Evolutionary conservation across 2,329 filamentous ascomycete genomes (phyloP).

Genomic region (Calonectria henricotiae): DNA sequence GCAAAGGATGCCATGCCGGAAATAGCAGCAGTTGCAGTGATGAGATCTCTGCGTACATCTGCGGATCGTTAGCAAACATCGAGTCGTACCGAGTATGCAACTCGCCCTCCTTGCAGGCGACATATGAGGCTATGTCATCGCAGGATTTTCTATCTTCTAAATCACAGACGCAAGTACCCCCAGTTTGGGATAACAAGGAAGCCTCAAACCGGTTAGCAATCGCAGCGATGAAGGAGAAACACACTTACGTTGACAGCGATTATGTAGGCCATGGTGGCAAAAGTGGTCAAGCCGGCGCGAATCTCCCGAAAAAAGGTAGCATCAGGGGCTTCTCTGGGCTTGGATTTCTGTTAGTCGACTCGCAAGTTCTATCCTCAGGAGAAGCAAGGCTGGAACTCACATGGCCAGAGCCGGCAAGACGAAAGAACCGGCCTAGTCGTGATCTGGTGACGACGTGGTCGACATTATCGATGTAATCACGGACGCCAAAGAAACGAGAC

Average conservation of each 20-base stretch:
- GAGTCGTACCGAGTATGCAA: slow-evolving; percentile 2
- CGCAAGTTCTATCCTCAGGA: slow-evolving; percentile 3
- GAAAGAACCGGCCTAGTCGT: slow-evolving; percentile 74
- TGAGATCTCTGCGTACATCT: slow-evolving; percentile 81
- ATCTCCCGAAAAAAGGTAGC: slow-evolving; percentile 84
- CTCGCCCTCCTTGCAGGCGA: slow-evolving; percentile 66
- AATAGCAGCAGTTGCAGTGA: slow-evolving; percentile 88
- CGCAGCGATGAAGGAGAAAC: not conserved
- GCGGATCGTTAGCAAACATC: slow-evolving; percentile 28
- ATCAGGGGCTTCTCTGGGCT: slow-evolving; percentile 79
- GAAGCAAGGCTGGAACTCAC: slow-evolving; percentile 62
- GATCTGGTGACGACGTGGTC: slow-evolving; percentile 61
- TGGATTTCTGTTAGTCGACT: not conserved
- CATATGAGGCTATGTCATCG: slow-evolving; percentile 63
- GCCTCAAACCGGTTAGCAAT: slow-evolving; percentile 65
- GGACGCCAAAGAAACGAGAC: slow-evolving; percentile 55
- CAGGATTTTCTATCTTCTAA: slow-evolving; percentile 64
- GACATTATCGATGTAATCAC: slow-evolving; percentile 58
- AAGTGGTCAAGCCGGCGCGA: slow-evolving; percentile 85
- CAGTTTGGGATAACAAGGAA: slow-evolving; percentile 81
- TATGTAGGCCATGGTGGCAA: slow-evolving; percentile 89
- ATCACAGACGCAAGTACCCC: slow-evolving; percentile 82
- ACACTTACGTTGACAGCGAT: slow-evolving; percentile 78
- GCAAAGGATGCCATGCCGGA: slow-evolving; percentile 81
- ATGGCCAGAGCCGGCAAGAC: slow-evolving; percentile 78